Evolutionary conservation across 192 early-diverging fungal species (phyloP), one percentile per base, ranked within the genome.

Genomic region (Physocladia obscura): DNA sequence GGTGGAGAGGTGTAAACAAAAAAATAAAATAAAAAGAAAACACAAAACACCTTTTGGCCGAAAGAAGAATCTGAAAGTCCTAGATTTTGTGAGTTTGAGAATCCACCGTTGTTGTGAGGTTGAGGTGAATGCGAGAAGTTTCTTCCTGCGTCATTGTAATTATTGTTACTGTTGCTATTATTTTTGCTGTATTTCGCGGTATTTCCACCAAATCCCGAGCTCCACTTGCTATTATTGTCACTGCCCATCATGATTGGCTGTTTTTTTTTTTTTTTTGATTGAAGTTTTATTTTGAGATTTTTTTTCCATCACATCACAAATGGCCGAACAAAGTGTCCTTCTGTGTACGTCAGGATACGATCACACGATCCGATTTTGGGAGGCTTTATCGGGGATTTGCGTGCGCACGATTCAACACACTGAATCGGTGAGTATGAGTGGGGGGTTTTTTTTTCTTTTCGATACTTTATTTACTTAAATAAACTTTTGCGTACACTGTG

Each of bases 371-470:
- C 74, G 81, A n/a, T 82, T 87, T 51, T 87, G 85, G 85, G 85
- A 87, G 68, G 83, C 83, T 19, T 62, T 84, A 29, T 75, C 72
- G 40, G 83, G 83, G 8, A 81, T 80, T 37, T 84, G 83, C 56
- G 62, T 84, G 69, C 50, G 81, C 21, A 84, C 83, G 13, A 93
- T 93, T 55, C 91, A 92, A 65, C 89, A 92, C 64, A 86, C 89
- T 1, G 91, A 93, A 56, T 90, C 90, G 76, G 89, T 91, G 79
- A 44, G 79, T 69, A 5, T 17, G 44, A 11, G n/a, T n/a, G 11
- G 11, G 44, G 36, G 34, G 3, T 32, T n/a, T 68, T 1, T 17
- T 67, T 13, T 61, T 29, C 1, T 22, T 24, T 35, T n/a, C 15
- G 38, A 13, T 56, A 22, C 22, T 56, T 31, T 27, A n/a, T n/a